phyloP scores from a whole-genome alignment of 1,284 basidiomycete species.

The Heterobasidion irregulare region DNA sequence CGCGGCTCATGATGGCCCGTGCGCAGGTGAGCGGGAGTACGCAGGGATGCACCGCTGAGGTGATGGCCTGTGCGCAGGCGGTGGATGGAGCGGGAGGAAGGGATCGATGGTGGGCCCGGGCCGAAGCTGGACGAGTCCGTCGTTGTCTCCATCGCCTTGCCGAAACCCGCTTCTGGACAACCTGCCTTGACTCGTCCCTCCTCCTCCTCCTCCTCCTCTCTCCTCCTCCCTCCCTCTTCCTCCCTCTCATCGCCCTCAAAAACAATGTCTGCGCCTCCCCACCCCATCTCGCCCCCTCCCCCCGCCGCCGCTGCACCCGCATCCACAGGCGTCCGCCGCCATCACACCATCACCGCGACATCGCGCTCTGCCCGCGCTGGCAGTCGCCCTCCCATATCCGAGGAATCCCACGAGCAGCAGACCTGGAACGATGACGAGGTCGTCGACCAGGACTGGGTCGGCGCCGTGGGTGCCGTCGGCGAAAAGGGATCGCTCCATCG shows the following conservation, averaged over 20 bases:
- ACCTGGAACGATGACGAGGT: slow-evolving; percentile 68
- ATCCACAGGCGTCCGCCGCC: slow-evolving; percentile 47
- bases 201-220: not conserved
- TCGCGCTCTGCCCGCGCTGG: slow-evolving; percentile 54
- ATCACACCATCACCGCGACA: slow-evolving; percentile 75
- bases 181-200: not conserved
- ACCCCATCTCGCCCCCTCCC: slow-evolving; percentile 27
- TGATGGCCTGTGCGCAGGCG: not conserved
- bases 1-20: too few relatives aligned
- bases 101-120: not conserved
- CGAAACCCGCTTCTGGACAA: not conserved
- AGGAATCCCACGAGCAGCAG: slow-evolving; percentile 57
- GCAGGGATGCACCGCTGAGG: too few relatives aligned
- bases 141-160: not conserved
- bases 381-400: slow-evolving; percentile 57
- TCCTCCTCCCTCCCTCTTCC: slow-evolving; percentile 4
- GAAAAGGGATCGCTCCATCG: slow-evolving; percentile 70
- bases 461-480: slow-evolving; percentile 70
- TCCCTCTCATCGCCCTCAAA: slow-evolving; percentile 14
- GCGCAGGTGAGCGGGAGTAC: too few relatives aligned
- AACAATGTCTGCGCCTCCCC: slow-evolving; percentile 24
- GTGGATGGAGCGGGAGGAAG: not conserved
- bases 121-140: not conserved
- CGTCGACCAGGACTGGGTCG: slow-evolving; percentile 72
- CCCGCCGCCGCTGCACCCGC: slow-evolving; percentile 14